Base-by-base conservation (phyloP, 305 asterid species). In the Caryopteris hybrid region DNA sequence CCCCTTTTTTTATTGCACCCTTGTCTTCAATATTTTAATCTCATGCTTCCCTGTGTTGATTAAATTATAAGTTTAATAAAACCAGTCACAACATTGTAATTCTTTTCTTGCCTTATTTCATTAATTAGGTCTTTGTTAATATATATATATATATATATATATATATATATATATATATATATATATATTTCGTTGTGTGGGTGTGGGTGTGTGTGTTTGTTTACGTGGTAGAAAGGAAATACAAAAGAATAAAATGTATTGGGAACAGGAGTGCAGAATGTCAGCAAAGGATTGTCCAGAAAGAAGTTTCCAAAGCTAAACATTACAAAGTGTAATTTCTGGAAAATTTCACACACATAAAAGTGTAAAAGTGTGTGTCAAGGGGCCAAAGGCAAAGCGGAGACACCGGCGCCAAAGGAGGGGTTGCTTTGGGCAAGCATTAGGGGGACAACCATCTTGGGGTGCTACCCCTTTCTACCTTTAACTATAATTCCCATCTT, bases 401-500 rank as follows among this genome's bases (percentile, higher is more conserved):
- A 72, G 88, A 83, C 91, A 85, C 76, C 91, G 88, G 87, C 85
- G 80, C 77, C 80, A 77, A 83, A 79, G 81, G 68, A 68, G 88
- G 78, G 80, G 73, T 61, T 54, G 79, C 76, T 63, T 78, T 71
- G 82, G 69, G 63, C 54, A 69, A 64, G 69, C 79, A 73, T 71
- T 41, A 36, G 64, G 84, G 91, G 74, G 80, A 83, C 88, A 85
- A 50, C 76, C 68, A 18, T 73, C 86, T 85, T 81, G 84, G 80
- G 38, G 69, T 79, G 54, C 67, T 77, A 66, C 56, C 52, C 73
- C 74, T 54, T 60, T 53, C 16, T 20, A 10, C 22, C 43, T 13
- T 9, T 29, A 14, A 29, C 66, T 22, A n/a, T n/a, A n/a, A 34
- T 22, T 13, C 58, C 29, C 23, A 20, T 68, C 25, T 14, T 33